Evolutionary conservation across 208 protist genomes (phyloP), one percentile per base, ranked within the genome.

Genomic region (Trypanosoma melophagium): DNA sequence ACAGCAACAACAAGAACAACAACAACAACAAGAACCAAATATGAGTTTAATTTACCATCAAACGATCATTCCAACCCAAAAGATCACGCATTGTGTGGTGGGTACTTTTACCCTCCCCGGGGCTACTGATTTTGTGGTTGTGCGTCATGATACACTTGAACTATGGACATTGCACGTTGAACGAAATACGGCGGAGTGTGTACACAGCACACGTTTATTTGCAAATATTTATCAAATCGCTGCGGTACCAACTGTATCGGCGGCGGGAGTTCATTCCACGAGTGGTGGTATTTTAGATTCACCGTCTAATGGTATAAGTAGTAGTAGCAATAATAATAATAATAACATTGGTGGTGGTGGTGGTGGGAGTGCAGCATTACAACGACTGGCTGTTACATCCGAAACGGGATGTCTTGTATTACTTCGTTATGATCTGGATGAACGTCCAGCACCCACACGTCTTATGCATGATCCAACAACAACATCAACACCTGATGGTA

Each of bases 401-500:
- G 96, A 99, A 60, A 95, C 88, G 31, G 98, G 98, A 3, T 88
- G 89, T 25, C 80, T 99, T 16, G 90, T 92, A 45, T 79, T 99
- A 60, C 76, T 99, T 28, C 92, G 98, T 53, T 99, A 98, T 74
- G 84, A 95, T 55, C 67, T 92, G 35, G 66, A 84, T 12, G 79
- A 92, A 61, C 70, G 81, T 14, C 86, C 85, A 5, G 67, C 84
- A 47, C 82, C 82, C 24, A 21, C 67, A 4, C 24, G 68, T n/a
- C 59, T 77, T 22, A 17, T 58, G 54, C 35, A 70, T 21, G 65
- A 73, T 28, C 22, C 65, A 25, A 65, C 64, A 8, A 28, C 16
- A 8, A 44, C 45, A n/a, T 7, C 38, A 13, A 28, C n/a, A n/a
- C n/a, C n/a, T n/a, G n/a, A n/a, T n/a, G n/a, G n/a, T n/a, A n/a